Evolutionary conservation across 1,139 yeast genomes (phyloP).

Genomic region (Hyphopichia burtonii): DNA sequence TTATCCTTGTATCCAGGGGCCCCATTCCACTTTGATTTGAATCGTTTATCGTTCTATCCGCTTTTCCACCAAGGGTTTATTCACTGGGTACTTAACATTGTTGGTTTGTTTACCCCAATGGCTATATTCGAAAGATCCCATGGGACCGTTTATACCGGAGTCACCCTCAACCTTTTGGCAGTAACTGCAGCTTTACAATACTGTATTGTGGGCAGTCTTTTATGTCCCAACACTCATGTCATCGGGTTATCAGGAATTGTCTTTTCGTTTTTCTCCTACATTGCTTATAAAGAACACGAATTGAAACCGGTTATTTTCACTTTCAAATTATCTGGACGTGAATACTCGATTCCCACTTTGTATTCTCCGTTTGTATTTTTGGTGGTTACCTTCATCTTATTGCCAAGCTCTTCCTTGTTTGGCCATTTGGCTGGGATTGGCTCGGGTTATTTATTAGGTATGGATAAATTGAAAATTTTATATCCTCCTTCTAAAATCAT

Average conservation of each 20-base stretch:
- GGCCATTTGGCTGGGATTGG: constrained; percentile 60
- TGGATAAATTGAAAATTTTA: constrained; percentile 54
- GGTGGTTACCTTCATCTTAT: constrained; percentile 47
- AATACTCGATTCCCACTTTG: constrained; percentile 56
- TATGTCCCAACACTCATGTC: constrained; percentile 56
- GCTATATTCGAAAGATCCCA: constrained; percentile 68
- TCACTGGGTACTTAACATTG: constrained; percentile 65
- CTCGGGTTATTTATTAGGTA: constrained; percentile 48
- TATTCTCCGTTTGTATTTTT: constrained; percentile 58
- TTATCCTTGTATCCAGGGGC: constrained; percentile 55
- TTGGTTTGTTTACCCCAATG: constrained; percentile 60
- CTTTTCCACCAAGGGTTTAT: constrained; percentile 60
- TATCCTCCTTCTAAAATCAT: constrained; percentile 69
- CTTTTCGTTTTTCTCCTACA: constrained; percentile 68
- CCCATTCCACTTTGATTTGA: constrained; percentile 54
- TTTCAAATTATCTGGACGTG: constrained; percentile 21
- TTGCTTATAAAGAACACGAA: constrained; percentile 58
- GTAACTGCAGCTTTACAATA: constrained; percentile 69
- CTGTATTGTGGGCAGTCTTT: constrained; percentile 51
- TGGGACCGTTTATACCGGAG: constrained; percentile 88
- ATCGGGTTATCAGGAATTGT: constrained; percentile 76
- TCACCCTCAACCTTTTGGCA: constrained; percentile 73
- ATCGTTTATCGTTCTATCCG: constrained; percentile 72
- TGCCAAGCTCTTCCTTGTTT: constrained; percentile 58
- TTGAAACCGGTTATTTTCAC: constrained; percentile 43